Evolutionary conservation across 495 filamentous ascomycete species (phyloP), one percentile per base, ranked within the genome.

Genomic region (Sphaerosporella brunnea): DNA sequence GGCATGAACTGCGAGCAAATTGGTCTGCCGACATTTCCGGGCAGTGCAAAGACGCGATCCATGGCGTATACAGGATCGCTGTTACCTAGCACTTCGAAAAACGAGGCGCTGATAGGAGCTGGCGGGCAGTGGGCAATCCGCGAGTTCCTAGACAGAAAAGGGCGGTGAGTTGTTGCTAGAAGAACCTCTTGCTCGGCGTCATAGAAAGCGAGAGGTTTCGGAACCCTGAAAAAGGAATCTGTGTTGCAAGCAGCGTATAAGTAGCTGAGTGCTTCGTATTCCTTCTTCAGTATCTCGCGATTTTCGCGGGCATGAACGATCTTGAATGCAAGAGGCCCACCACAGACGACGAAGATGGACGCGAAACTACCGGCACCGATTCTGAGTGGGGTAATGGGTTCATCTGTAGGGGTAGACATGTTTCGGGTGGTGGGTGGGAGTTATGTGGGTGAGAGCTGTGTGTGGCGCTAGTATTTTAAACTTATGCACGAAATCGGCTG

Each of bases 311-410:
- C 10, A 25, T 49, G 38, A 3, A 42, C 47, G 7, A 49, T 19
- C 15, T 49, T 43, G 24, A 49, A 49, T 11, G 37, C 47, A 16
- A 49, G 47, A 19, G 23, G 37, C n/a, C n/a, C n/a, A n/a, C n/a
- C n/a, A n/a, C n/a, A n/a, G n/a, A n/a, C n/a, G n/a, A n/a, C n/a
- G n/a, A n/a, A n/a, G n/a, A n/a, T n/a, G n/a, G n/a, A n/a, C n/a
- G n/a, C n/a, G n/a, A n/a, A n/a, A n/a, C n/a, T n/a, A n/a, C n/a
- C n/a, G n/a, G n/a, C n/a, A n/a, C 11, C 47, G 28, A 32, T 32
- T 13, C 28, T 32, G 13, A 32, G 7, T 32, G 13, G 28, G 7
- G 28, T 13, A 32, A 13, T 32, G 28, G 13, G 28, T 32, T 32
- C 28, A 32, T 32, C 28, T 32, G 13, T 32, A 32, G 28, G 5